Base-by-base conservation (phyloP, 495 filamentous ascomycete species). In the Penicillium salamii region DNA sequence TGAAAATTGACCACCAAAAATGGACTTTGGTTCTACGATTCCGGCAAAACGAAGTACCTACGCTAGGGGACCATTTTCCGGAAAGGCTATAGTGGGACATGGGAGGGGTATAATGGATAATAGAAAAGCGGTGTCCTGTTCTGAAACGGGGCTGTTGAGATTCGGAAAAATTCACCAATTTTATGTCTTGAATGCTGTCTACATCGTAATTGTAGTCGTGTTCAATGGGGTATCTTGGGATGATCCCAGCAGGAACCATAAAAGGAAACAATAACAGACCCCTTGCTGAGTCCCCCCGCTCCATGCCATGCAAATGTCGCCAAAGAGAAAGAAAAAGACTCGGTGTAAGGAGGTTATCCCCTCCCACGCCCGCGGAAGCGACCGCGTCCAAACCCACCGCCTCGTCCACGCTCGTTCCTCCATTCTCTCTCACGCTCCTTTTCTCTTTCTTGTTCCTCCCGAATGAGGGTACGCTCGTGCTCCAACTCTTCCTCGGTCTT, bases 401-500 rank as follows among this genome's bases (percentile, higher is more conserved):
- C 67, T 55, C 73, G 53, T 46, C 73, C 61, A 47, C 76, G 68
- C 54, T 78, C 62, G 64, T 68, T 68, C 53, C 76, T 67, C 75
- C 72, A 73, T 62, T 76, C 77, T 24, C 65, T 71, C 50, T 75
- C 78, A 34, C 75, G 73, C 66, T 69, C 76, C 59, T 67, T 79
- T 67, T 71, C 65, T 46, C 58, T 62, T 58, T 72, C 79, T 57
- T 64, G 77, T 71, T 73, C 85, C 68, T 69, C 79, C 46, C 59
- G 74, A 58, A 66, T 74, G 68, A 74, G 82, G 65, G 62, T 70
- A 62, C 69, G 78, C 62, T 69, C 80, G 29, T 57, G 77, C 72
- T 83, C 82, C 23, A 78, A 55, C 63, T 85, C 79, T 62, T 85
- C 79, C 62, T 81, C 84, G 7, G 71, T 75, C 68, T 82, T 83